phyloP scores from a whole-genome alignment of 108 stramenopile genomes.

The Poteriospumella lacustris region DNA sequence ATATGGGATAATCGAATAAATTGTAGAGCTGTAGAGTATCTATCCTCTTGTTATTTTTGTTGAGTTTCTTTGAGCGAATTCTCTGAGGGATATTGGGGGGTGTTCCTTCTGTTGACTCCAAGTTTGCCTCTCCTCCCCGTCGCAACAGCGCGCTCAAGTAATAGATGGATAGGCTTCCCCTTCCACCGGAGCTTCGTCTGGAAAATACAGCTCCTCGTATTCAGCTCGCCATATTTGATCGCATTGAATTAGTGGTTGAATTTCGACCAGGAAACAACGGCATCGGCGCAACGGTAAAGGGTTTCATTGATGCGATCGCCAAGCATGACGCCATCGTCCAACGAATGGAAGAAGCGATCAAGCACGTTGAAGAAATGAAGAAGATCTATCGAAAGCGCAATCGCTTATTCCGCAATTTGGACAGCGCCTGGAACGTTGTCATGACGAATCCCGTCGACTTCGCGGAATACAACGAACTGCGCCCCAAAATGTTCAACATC shows the following conservation, averaged over 20 bases:
- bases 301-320: background rate
- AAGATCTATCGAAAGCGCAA: background rate
- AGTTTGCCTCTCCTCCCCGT: too few relatives aligned
- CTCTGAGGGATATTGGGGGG: too few relatives aligned
- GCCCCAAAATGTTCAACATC: conserved; percentile 1
- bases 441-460: background rate
- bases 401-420: conserved; percentile 16
- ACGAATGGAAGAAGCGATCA: background rate
- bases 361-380: background rate
- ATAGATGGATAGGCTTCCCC: background rate
- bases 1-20: too few relatives aligned
- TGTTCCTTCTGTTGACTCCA: too few relatives aligned
- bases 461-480: background rate
- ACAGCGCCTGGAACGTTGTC: conserved; percentile 5
- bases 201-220: background rate
- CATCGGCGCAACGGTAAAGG: background rate
- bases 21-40: too few relatives aligned
- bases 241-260: background rate
- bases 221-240: background rate
- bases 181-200: background rate
- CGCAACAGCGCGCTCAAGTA: background rate
- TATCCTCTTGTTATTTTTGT: too few relatives aligned
- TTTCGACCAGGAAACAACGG: background rate
- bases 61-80: too few relatives aligned
- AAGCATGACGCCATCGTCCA: background rate